Base-by-base conservation (phyloP, 768 basidiomycete genomes). In the Rhizopogon sp. region DNA sequence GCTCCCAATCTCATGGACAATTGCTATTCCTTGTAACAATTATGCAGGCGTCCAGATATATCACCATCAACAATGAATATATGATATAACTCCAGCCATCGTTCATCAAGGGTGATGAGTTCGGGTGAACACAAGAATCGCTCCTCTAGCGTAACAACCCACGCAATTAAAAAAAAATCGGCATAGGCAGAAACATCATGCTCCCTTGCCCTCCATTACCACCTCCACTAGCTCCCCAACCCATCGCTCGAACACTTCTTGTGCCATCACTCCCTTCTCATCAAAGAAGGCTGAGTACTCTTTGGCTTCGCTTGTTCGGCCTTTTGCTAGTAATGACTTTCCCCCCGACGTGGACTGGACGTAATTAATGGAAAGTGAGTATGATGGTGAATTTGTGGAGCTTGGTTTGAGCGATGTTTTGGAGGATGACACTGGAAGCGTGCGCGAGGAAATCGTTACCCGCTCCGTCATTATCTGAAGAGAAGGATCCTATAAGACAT, bases 391-490 rank as follows among this genome's bases (percentile, higher is more conserved):
- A 47, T 74, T 74, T 35, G 76, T 62, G 22, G 75, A 75, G 17
- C 60, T 60, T 17, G 56, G 40, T 20, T 56, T 40, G 41, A 57
- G 31, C 22, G 57, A 56, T 4, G 59, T 39, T 40, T 59, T 37
- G 35, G 61, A 58, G 37, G 52, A 46, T 17, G 73, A 74, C 25
- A 78, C 76, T 33, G 90, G 85, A 14, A 75, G 61, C 3, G 90
- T 88, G 31, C 76, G 77, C 4, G 93, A 88, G 20, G 82, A 79
- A 54, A 95, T 78, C 29, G 85, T 89, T 71, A 98, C 82, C 59
- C 87, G 84, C 67, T 98, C 94, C 3, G 91, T 93, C 45, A 95
- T 86, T 65, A 97, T 96, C 88, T 95, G 68, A 6, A 25, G 40
- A 56, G 43, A 37, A 57, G 10, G 10, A 2, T 33, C 7, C 7